Conservation (phyloP, 2,329 filamentous ascomycete genomes). For the Ceratocystis cacaofunesta region DNA sequence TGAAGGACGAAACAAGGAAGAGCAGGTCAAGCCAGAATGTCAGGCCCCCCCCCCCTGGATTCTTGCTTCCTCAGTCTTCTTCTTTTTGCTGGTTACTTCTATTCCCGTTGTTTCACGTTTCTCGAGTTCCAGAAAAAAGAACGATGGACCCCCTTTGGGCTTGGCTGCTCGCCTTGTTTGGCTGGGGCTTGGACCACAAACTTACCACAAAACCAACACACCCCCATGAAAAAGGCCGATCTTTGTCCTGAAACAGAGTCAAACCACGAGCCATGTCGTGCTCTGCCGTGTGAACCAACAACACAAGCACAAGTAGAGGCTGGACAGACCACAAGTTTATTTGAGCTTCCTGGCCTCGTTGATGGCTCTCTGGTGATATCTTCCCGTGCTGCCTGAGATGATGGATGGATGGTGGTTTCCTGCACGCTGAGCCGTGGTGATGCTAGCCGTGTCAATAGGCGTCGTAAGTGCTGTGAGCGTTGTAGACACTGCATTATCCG, state of each 20-base stretch:
- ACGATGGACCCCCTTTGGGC: neutral
- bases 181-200: neutral
- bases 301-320: no score
- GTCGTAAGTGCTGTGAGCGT: no score
- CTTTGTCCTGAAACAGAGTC: slow-evolving; percentile 3
- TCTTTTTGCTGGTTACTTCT: neutral
- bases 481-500: no score
- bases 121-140: neutral
- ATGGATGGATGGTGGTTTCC: no score
- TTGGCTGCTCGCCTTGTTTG: no score
- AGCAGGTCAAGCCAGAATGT: neutral
- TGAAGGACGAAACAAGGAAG: no score
- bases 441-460: no score
- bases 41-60: neutral
- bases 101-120: slow-evolving; percentile 1
- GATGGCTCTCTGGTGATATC: no score
- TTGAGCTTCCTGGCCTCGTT: neutral
- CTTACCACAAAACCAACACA: no score
- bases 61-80: neutral
- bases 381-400: no score
- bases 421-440: no score
- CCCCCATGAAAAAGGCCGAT: neutral
- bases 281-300: neutral
- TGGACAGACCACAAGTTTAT: no score
- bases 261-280: neutral